Conservation (phyloP, 2,329 filamentous ascomycete genomes). For the Hypoxylon sp. region DNA sequence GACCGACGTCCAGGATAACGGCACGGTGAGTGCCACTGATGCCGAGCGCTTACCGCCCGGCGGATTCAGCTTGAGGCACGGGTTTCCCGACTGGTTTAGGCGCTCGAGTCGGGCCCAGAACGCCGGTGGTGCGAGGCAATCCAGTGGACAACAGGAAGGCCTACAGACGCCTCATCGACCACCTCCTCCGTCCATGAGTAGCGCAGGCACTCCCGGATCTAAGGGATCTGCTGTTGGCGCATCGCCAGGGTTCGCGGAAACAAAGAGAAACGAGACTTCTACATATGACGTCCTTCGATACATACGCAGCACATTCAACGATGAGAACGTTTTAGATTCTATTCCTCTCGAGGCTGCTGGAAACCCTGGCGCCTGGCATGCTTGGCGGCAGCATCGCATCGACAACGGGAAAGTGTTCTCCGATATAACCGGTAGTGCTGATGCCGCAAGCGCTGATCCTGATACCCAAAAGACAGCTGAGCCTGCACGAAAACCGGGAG, state of each 20-base stretch:
- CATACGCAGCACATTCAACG: conserved; percentile 83
- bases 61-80: conserved; percentile 89
- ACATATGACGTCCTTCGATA: conserved; percentile 81
- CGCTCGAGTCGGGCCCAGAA: conserved; percentile 61
- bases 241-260: conserved; percentile 57
- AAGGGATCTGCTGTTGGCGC: conserved; percentile 47
- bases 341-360: conserved; percentile 85
- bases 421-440: conserved; percentile 14
- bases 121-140: conserved; percentile 55
- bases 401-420: conserved; percentile 59
- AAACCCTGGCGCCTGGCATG: conserved; percentile 93
- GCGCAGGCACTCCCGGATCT: conserved; percentile 45
- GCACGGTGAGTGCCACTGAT: conserved; percentile 85
- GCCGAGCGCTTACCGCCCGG: conserved; percentile 87
- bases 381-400: conserved; percentile 81
- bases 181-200: conserved; percentile 45
- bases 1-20: conserved; percentile 78
- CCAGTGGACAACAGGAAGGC: conserved; percentile 56
- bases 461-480: conserved; percentile 29
- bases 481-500: conserved; percentile 71
- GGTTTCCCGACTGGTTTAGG: conserved; percentile 92
- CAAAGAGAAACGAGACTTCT: conserved; percentile 60
- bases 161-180: conserved; percentile 50
- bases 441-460: conserved; percentile 40
- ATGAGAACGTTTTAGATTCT: conserved; percentile 80